Evolutionary conservation across 2,329 filamentous ascomycete species (phyloP), one percentile per base, ranked within the genome.

Genomic region (Pseudocercospora macadamiae): DNA sequence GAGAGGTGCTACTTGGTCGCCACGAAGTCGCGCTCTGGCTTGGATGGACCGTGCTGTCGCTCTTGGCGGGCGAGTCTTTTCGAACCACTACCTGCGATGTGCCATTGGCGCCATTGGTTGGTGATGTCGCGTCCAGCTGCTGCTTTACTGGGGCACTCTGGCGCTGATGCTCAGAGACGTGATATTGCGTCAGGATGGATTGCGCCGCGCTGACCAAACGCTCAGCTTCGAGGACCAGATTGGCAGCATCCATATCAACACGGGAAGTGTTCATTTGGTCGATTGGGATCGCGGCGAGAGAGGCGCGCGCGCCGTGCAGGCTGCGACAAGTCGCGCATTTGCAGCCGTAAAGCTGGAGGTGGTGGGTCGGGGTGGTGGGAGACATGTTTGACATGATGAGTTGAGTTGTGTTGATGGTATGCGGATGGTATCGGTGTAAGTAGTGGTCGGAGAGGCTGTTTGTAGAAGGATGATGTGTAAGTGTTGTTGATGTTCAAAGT

Each of bases 241-340:
- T 48, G 21, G 55, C 49, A 26, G 55, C 55, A 16, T 58, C 55
- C 18, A 26, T 30, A 14, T 54, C 55, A 39, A 37, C 39, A 16
- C 44, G 49, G 2, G 49, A 49, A 5, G 25, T 26, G 47, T 19
- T 45, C 55, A 57, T 53, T 39, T 36, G 45, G 16, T 51, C 9
- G 5, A 53, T 19, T n/a, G 49, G 55, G 9, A 58, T 36, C 16
- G 26, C n/a, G n/a, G 32, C 42, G 25, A 58, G 49, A 19, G 32
- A 18, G 28, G 52, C 12, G 28, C 55, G 55, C 26, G 55, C 51
- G 28, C 52, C 30, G 21, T 54, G 55, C 7, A 58, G 28, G 18
- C 55, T 58, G 42, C 49, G 49, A 54, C 55, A 58, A 21, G 42
- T 30, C 51, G 49, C 49, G 39, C 55, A 58, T 23, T 36, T 53